Evolutionary conservation across 1,139 yeast species (phyloP).

Genomic region (Protomyces inouyei): DNA sequence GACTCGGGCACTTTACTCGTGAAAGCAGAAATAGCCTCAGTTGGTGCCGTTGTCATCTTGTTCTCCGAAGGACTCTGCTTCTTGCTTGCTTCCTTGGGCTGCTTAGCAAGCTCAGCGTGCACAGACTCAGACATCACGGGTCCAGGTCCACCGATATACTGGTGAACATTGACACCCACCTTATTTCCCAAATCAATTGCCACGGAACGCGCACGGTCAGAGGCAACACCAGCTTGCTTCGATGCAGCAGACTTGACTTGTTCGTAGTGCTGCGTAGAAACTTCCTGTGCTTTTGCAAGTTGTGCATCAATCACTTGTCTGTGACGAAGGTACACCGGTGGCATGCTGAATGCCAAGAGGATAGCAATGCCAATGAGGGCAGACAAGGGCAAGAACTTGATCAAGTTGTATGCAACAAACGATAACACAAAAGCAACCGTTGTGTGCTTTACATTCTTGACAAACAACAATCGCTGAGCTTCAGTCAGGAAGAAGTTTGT

Average conservation of each 20-base stretch:
- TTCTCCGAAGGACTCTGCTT: not conserved
- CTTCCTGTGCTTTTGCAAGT: constrained; percentile 53
- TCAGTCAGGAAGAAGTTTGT: constrained; percentile 37
- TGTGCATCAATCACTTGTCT: constrained; percentile 77
- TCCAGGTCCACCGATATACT: constrained; percentile 12
- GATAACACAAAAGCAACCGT: constrained; percentile 65
- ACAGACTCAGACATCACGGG: constrained; percentile 10
- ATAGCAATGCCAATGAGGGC: constrained; percentile 51
- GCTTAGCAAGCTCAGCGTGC: constrained; percentile 5
- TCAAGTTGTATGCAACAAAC: constrained; percentile 63
- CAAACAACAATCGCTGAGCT: constrained; percentile 57
- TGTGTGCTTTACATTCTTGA: constrained; percentile 64
- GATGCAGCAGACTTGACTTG: constrained; percentile 10
- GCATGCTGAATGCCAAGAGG: constrained; percentile 65
- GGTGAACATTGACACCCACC: constrained; percentile 22
- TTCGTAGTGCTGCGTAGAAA: constrained; percentile 36
- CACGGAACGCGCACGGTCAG: constrained; percentile 14
- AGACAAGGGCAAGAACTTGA: constrained; percentile 73
- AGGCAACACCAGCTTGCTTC: constrained; percentile 18
- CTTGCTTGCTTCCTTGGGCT: not conserved
- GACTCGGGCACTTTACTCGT: not conserved
- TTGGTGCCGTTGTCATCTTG: not conserved
- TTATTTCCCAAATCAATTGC: constrained; percentile 23
- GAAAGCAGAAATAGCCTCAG: not conserved
- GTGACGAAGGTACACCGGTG: constrained; percentile 67